Evolutionary conservation across 768 basidiomycete species (phyloP).

Genomic region (Fomitopsis pulvina): DNA sequence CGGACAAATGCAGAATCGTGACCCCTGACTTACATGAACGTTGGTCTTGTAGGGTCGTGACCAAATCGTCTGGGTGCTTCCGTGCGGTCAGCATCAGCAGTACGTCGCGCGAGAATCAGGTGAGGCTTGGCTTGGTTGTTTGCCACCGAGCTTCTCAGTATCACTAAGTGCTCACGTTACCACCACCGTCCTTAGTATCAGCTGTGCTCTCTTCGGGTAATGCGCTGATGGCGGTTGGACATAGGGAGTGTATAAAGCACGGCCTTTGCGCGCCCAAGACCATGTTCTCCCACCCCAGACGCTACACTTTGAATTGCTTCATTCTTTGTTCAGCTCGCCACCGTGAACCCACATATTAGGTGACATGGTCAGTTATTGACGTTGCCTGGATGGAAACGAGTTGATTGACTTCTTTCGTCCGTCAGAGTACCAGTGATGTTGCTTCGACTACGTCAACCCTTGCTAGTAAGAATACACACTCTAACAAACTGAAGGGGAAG

Average conservation of each 20-base stretch:
- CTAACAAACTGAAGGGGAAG: conserved; percentile 16
- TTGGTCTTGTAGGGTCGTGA: not conserved
- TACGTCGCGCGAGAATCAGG: not conserved
- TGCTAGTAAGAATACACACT: conserved; percentile 16
- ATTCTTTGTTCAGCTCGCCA: not conserved
- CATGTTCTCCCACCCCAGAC: not conserved
- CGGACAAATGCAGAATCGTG: not conserved
- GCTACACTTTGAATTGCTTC: not conserved
- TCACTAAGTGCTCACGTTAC: conserved; percentile 3
- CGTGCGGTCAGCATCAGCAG: not conserved
- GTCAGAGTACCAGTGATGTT: conserved; percentile 9
- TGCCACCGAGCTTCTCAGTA: conserved; percentile 1
- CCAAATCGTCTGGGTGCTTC: not conserved
- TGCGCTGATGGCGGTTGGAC: not conserved
- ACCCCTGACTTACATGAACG: not conserved
- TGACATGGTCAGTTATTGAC: no score
- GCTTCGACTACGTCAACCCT: conserved; percentile 4
- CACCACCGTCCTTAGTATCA: not conserved
- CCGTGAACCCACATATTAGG: not conserved
- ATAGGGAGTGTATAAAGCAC: not conserved
- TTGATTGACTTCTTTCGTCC: conserved; percentile 4
- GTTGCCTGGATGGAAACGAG: conserved; percentile 15
- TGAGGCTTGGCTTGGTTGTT: conserved; percentile 1
- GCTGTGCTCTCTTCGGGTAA: not conserved
- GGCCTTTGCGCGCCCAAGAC: not conserved